Percentiles rank a stretch among this genome's conserved stretches.
Evolutionary conservation across 768 basidiomycete species (phyloP).

Genomic region (Coprinellus micaceus): DNA sequence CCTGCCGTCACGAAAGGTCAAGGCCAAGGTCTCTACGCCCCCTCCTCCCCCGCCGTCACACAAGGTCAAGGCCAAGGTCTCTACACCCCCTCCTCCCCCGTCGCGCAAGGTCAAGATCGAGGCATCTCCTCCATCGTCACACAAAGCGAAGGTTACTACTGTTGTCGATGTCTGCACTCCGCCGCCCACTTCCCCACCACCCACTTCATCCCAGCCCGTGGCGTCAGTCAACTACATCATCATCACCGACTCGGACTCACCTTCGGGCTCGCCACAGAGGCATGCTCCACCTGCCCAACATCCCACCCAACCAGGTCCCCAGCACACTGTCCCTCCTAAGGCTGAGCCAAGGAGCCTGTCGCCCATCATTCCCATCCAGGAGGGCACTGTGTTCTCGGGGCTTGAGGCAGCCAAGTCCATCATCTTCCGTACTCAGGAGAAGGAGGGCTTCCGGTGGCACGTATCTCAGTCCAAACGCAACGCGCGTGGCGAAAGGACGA

Average conservation of each 20-base stretch:
- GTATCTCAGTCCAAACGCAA: conserved; percentile 13
- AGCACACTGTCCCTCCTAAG: neutral
- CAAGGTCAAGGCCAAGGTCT: no score
- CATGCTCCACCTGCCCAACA: no score
- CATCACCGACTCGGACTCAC: neutral
- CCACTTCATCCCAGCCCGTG: neutral
- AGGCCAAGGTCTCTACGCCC: no score
- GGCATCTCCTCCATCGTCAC: no score
- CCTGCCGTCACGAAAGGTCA: no score
- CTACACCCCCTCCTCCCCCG: neutral
- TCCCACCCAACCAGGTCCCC: neutral
- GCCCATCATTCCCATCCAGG: neutral
- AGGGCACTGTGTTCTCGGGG: conserved; percentile 1
- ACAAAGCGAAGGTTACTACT: no score
- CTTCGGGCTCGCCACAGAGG: no score
- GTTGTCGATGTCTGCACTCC: neutral
- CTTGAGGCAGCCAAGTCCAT: conserved; percentile 11
- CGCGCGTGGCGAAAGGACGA: conserved; percentile 5
- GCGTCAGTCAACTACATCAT: neutral
- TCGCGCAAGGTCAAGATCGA: neutral
- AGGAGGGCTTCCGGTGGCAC: conserved; percentile 15
- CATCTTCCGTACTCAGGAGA: conserved; percentile 13
- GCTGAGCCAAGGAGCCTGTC: neutral
- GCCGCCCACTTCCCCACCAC: neutral
- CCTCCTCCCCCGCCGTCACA: no score